Evolutionary conservation across 352 stramenopile species (phyloP), one percentile per base, ranked within the genome.

Genomic region (Paralagenidium karlingii): DNA sequence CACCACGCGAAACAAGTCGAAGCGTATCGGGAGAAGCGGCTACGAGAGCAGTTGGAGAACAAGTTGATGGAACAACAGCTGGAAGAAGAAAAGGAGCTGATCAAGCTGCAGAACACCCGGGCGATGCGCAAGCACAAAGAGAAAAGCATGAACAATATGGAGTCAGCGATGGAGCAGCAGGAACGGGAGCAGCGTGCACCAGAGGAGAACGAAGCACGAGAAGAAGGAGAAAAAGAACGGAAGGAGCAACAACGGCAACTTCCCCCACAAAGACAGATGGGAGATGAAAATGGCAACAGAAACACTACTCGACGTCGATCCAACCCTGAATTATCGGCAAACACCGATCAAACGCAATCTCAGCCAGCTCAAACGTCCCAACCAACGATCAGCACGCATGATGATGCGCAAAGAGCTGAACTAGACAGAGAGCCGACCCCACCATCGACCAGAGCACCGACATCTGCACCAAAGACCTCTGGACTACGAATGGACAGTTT

Each of bases 1-100:
- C 45, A 51, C 2, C 59, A 47, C 3, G 74, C 84, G 33, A 58
- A 77, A 16, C 49, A 47, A 15, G 60, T 61, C 12, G 29, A 73
- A 22, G 25, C 68, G 10, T 54, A 61, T 10, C 66, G 83, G 47
- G 74, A 83, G 43, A 51, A 61, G 12, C 62, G 51, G 8, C 41
- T 82, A 34, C 68, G 68, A 3, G 56, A 87, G 39, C 47, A 76
- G 34, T 47, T 77, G 13, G 59, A 82, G 18, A 65, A 62, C 4
- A 47, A 69, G 22, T 38, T 76, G 12, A 29, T 75, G 24, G 54
- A 65, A 3, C 53, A 68, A 21, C 38, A 60, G 24, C 25, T 66
- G 31, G 48, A 39, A 2, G 70, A 71, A 46, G 63, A 80, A 16
- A 62, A 70, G 37, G 55, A 68, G 34, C 32, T 78, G 2, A 31